Conservation (phyloP, 2,329 filamentous ascomycete species). For the Coleophoma crateriformis region DNA sequence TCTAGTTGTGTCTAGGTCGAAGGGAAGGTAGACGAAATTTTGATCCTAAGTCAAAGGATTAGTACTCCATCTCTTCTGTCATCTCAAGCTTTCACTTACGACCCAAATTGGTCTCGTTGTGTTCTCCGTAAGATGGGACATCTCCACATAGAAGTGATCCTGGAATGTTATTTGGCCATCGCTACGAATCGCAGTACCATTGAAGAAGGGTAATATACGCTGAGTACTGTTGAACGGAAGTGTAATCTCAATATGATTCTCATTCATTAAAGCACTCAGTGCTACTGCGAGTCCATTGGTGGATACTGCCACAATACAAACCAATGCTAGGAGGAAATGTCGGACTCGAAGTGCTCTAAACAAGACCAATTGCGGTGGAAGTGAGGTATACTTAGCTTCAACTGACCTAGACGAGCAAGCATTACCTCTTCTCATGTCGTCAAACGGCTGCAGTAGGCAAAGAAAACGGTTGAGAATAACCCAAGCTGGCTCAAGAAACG, state of each 20-base stretch:
- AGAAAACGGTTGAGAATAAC: conserved; percentile 46
- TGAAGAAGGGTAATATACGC: conserved; percentile 6
- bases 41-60: conserved; percentile 19
- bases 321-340: conserved; percentile 39
- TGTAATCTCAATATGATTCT: conserved; percentile 12
- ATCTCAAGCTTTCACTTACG: too few relatives aligned
- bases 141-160: conserved; percentile 35
- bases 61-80: background rate
- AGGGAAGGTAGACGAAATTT: conserved; percentile 41
- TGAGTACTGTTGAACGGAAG: conserved; percentile 6
- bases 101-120: conserved; percentile 46
- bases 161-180: too few relatives aligned
- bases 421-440: conserved; percentile 38
- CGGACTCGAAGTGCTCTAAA: conserved; percentile 36
- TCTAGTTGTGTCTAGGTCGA: conserved; percentile 15
- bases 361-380: conserved; percentile 47
- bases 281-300: conserved; percentile 48
- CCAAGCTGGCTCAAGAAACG: conserved; percentile 52
- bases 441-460: conserved; percentile 49
- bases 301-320: conserved; percentile 43
- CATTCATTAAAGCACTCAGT: conserved; percentile 44
- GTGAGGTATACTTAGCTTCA: conserved; percentile 41
- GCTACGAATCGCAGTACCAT: conserved; percentile 1
- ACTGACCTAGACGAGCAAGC: conserved; percentile 32
- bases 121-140: conserved; percentile 36